Evolutionary conservation across 108 stramenopile species (phyloP), one percentile per base, ranked within the genome.

Genomic region (Nitzschia sp.): DNA sequence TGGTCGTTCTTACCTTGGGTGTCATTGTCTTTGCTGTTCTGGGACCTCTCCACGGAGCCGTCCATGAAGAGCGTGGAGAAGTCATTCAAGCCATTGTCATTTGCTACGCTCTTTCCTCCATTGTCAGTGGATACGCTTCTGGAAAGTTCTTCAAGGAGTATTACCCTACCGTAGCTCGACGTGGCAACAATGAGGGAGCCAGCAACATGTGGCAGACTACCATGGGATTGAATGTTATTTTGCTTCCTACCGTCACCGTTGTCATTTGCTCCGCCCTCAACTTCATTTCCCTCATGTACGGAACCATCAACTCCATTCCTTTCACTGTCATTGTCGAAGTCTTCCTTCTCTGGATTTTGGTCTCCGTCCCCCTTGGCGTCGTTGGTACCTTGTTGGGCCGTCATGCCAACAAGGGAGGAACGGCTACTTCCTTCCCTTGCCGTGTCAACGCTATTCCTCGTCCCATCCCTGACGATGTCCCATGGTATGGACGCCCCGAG

Each of bases 401-500:
- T 38, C 95, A 97, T 76, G 89, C 85, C 64, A 85, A 81, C 63
- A 69, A 84, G 38, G 71, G 66, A 12, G 46, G n/a, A 15, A 64
- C 69, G 11, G 64, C 77, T 21, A 76, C 43, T 56, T 72, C 81
- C 63, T 95, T 97, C 78, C 97, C 97, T 22, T 96, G 96, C 74
- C 93, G 98, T 21, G 96, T 99, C 53, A 97, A 99, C 80, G 91
- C 94, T 66, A 94, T 96, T 58, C 94, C 98, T 54, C 80, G 96
- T 62, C 95, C 93, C n/a, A 94, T 96, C 43, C 96, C 97, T 6
- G 90, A 95, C 34, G 92, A 87, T 67, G 89, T 87, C 25, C 86
- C 86, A 25, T 97, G 95, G 96, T 98, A 96, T 76, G 89, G 93
- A 51, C 82, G 83, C 52, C 96, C 95, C n/a, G 66, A 74, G 62